Evolutionary conservation across 2,329 filamentous ascomycete genomes (phyloP).

Genomic region (Tolypocladium tropicale): DNA sequence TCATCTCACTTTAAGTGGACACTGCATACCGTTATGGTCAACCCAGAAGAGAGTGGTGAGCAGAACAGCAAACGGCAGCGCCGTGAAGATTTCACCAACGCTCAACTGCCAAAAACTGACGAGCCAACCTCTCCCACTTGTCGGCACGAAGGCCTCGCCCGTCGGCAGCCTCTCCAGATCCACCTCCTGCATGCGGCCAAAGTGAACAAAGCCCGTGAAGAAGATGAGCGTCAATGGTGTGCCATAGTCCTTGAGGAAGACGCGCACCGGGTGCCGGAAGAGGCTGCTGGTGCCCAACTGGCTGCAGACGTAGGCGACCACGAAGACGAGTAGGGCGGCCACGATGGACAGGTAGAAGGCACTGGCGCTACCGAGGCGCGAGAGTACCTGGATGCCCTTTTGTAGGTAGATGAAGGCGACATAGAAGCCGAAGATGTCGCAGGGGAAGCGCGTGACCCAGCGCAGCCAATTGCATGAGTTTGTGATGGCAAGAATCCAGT

Average conservation of each 20-base stretch:
- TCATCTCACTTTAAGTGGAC: background rate
- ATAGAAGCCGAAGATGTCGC: conserved; percentile 91
- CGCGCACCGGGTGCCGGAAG: conserved; percentile 64
- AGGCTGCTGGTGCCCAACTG: conserved; percentile 60
- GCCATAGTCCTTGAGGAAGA: conserved; percentile 84
- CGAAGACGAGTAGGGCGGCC: conserved; percentile 67
- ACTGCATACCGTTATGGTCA: conserved; percentile 64
- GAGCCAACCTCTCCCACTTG: conserved; percentile 62
- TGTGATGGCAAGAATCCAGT: conserved; percentile 72
- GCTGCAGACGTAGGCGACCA: conserved; percentile 64
- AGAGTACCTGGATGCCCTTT: conserved; percentile 80
- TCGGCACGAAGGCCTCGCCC: conserved; percentile 69
- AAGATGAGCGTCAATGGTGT: conserved; percentile 76
- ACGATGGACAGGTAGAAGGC: conserved; percentile 73
- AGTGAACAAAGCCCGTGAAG: conserved; percentile 82
- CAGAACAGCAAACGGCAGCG: conserved; percentile 76
- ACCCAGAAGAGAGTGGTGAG: conserved; percentile 83
- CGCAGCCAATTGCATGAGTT: conserved; percentile 84
- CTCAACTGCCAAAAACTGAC: conserved; percentile 72
- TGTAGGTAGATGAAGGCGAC: conserved; percentile 87
- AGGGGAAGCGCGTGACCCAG: conserved; percentile 85
- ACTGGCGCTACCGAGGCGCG: conserved; percentile 55
- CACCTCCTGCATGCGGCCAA: conserved; percentile 69
- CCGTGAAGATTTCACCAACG: conserved; percentile 66
- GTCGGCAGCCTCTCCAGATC: conserved; percentile 64